Evolutionary conservation across 2,329 filamentous ascomycete genomes (phyloP).

Genomic region (Dactylellina parvicollis): DNA sequence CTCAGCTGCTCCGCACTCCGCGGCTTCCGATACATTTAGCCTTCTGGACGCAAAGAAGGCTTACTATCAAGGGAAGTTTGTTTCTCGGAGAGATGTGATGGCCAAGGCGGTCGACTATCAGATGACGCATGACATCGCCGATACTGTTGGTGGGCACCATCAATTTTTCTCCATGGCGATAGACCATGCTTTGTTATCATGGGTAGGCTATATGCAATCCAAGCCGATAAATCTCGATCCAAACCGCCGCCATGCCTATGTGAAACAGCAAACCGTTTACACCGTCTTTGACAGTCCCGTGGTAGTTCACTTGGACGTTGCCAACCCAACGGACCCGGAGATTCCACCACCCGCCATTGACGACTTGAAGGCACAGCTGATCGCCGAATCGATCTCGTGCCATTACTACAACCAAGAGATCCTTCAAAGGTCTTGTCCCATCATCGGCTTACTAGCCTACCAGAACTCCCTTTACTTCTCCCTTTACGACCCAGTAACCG

Average conservation of each 20-base stretch:
- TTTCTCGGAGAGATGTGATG: not conserved
- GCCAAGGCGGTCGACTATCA: not conserved
- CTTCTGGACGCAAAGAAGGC: conserved; percentile 5
- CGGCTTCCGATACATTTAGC: conserved; percentile 5
- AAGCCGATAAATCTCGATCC: not conserved
- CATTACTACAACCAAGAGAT: conserved; percentile 37
- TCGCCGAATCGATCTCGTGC: conserved; percentile 27
- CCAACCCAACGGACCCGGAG: not conserved
- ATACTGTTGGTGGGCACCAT: not conserved
- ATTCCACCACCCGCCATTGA: not conserved
- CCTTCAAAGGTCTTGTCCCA: conserved; percentile 6
- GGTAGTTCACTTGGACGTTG: conserved; percentile 15
- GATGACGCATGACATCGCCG: not conserved
- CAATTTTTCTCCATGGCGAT: not conserved
- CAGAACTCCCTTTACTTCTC: conserved; percentile 2
- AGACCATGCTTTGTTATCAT: not conserved
- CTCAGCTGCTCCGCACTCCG: not conserved
- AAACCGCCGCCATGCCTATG: conserved; percentile 19
- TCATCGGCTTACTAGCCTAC: conserved; percentile 10
- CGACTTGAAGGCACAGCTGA: conserved; percentile 20
- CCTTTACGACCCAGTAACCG: conserved; percentile 15
- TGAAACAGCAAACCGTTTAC: conserved; percentile 23
- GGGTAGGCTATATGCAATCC: conserved; percentile 13
- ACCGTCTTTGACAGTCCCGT: conserved; percentile 16
- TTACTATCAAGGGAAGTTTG: not conserved